These are phyloP conservation scores for Cryphonectria carpinicola DNA, from an alignment of 2,329 filamentous ascomycete species.

Conservation along the genomic window DNA sequence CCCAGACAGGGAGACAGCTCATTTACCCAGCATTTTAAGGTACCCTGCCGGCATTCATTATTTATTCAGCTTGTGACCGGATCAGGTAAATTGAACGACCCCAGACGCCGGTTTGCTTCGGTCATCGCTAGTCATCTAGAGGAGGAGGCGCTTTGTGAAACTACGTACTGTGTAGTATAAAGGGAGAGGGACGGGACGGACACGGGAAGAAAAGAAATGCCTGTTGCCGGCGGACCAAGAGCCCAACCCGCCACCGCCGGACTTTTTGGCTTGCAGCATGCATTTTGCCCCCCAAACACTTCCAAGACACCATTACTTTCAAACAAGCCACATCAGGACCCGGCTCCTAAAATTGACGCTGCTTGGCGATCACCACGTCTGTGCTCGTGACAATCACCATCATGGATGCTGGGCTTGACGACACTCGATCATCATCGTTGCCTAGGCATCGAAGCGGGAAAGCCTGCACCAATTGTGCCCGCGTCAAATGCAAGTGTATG, in stretches of 20 bases:
- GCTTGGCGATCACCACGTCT: background rate
- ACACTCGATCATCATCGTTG: background rate
- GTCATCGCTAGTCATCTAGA: background rate
- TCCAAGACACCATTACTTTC: background rate
- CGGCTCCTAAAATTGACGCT: background rate
- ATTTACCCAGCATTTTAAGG: background rate
- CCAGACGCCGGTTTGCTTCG: background rate
- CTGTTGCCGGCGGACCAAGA: conserved; percentile 1
- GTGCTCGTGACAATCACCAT: background rate
- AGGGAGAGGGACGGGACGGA: conserved; percentile 3
- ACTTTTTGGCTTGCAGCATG: background rate
- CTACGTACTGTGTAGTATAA: background rate
- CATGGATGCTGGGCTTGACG: conserved; percentile 1
- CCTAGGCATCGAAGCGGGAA: conserved; percentile 3
- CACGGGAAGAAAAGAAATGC: background rate
- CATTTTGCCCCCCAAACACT: background rate
- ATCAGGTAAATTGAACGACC: background rate
- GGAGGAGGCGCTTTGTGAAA: background rate
- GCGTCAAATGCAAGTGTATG: conserved; percentile 14
- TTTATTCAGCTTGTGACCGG: background rate
- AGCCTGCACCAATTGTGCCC: conserved; percentile 15
- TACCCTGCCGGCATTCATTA: background rate
- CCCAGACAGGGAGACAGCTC: background rate
- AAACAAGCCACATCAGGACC: background rate
- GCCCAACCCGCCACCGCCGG: background rate